Conservation (phyloP, 768 basidiomycete species). For the Russula abietina region DNA sequence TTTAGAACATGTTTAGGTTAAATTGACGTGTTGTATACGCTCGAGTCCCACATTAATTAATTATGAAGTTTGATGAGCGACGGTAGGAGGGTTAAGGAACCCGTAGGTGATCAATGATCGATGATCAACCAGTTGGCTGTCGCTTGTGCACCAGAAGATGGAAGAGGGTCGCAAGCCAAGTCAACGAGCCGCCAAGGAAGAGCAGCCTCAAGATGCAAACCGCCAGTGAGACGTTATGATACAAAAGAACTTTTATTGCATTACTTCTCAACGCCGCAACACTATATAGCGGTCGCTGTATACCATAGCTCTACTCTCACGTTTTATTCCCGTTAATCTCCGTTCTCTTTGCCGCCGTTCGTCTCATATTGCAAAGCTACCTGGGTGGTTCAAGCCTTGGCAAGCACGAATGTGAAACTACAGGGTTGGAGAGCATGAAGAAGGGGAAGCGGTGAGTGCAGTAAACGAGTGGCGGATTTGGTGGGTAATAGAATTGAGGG, state of each 20-base stretch:
- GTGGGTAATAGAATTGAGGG: slow-evolving; percentile 9
- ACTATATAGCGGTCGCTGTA: slow-evolving; percentile 22
- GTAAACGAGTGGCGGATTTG: slow-evolving; percentile 17
- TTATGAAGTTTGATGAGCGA: too few relatives aligned
- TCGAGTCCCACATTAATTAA: too few relatives aligned
- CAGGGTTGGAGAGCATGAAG: neutral
- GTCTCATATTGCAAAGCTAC: slow-evolving; percentile 4
- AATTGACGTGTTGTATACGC: too few relatives aligned
- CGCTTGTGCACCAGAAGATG: neutral
- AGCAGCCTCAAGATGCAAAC: neutral
- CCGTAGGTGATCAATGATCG: too few relatives aligned
- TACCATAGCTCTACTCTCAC: slow-evolving; percentile 20
- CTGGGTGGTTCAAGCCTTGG: slow-evolving; percentile 1
- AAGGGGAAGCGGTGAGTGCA: slow-evolving; percentile 1
- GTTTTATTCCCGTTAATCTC: neutral
- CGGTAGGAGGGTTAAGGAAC: too few relatives aligned
- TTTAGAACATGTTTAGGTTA: too few relatives aligned
- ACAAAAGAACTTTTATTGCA: slow-evolving; percentile 25
- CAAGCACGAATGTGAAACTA: neutral
- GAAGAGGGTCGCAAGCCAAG: neutral
- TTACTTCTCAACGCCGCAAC: slow-evolving; percentile 24
- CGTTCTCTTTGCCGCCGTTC: neutral
- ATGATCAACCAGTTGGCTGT: too few relatives aligned
- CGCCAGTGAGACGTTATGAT: slow-evolving; percentile 10
- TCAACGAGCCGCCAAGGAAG: neutral